Base-by-base conservation (phyloP, 129 eudicot species). In the Tanacetum coccineum region DNA sequence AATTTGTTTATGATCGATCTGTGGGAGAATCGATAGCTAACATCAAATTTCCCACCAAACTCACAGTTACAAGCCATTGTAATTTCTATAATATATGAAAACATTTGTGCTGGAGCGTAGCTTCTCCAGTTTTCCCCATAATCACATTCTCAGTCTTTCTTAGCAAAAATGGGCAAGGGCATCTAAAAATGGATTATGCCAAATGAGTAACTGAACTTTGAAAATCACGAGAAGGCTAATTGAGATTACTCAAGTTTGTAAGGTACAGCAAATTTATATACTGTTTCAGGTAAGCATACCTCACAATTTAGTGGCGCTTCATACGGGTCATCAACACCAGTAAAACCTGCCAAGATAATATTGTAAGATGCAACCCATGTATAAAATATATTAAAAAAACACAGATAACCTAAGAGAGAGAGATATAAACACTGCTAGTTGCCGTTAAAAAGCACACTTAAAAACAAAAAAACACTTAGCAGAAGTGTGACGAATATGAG, bases 241-340 rank as follows among this genome's bases (percentile, higher is more conserved):
- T 18, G 67, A 26, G 50, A 49, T 60, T 71, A 18, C 59, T 71
- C 60, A 50, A 22, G 49, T 50, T 30, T 32, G 17, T 4, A 47
- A 49, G 62, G 49, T 26, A 60, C 56, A 59, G 28, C 46, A 57
- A 45, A 70, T 26, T 70, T 15, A 11, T 48, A 19, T 60, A 60
- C 39, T 6, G 12, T 51, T 56, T 18, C 26, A 65, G 42, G 56
- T 64, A 22, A 66, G 26, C 47, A 6, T 86, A 93, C 99, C 96
- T 93, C 99, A 42, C 82, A 82, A 71, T 84, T 77, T 66, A 84
- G 55, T 66, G 99, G 99, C 32, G 79, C 77, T 83, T 89, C 99
- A 75, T 93, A 93, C 3, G 96, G 99, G 72, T 93, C 96, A 68
- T 93, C 99, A 73, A 93, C 64, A 19, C 99, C 99, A 0, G 99